A percentile compares a stretch with the other conserved stretches of the same genome.
These are phyloP conservation scores for Trapa incisa DNA, from an alignment of 345 rosid species.

Conservation along the genomic window DNA sequence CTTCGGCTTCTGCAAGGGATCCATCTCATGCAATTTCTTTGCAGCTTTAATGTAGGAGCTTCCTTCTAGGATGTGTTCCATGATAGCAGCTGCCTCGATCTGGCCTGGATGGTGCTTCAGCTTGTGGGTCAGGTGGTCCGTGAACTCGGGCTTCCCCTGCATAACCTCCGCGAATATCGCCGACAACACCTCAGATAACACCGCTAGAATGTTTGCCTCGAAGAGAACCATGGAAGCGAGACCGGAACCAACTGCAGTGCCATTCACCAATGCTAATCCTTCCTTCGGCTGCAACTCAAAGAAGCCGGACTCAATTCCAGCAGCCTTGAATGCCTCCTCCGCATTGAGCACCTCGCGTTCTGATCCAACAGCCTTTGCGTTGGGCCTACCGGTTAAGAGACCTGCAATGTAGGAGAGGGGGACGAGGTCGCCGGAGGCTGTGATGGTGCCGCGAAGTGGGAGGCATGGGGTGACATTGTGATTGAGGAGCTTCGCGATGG, in stretches of 20 bases:
- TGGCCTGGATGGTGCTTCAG: constrained; percentile 53
- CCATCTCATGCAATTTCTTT: constrained; percentile 29
- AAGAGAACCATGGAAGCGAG: constrained; percentile 46
- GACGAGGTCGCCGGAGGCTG: constrained; percentile 63
- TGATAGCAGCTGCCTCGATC: constrained; percentile 50
- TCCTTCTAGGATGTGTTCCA: constrained; percentile 41
- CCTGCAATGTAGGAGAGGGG: constrained; percentile 67
- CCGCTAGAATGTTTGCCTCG: constrained; percentile 26
- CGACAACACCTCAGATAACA: constrained; percentile 29
- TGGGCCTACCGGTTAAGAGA: constrained; percentile 45
- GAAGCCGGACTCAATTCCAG: constrained; percentile 30
- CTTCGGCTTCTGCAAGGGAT: constrained; percentile 41
- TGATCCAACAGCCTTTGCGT: constrained; percentile 49
- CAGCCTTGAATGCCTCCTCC: constrained; percentile 29
- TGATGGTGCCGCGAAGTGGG: constrained; percentile 66
- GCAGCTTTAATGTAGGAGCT: constrained; percentile 34
- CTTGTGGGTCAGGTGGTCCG: constrained; percentile 44
- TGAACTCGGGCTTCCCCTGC: constrained; percentile 42
- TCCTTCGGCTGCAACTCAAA: constrained; percentile 63
- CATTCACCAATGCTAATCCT: constrained; percentile 59
- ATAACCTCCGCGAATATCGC: constrained; percentile 44
- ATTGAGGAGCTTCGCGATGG: constrained; percentile 52
- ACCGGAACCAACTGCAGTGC: constrained; percentile 66
- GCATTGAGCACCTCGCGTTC: constrained; percentile 36
- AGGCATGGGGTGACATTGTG: constrained; percentile 53